These are phyloP conservation scores for Ceratocystis destructans DNA, from an alignment of 2,329 filamentous ascomycete species.

Conservation along the genomic window DNA sequence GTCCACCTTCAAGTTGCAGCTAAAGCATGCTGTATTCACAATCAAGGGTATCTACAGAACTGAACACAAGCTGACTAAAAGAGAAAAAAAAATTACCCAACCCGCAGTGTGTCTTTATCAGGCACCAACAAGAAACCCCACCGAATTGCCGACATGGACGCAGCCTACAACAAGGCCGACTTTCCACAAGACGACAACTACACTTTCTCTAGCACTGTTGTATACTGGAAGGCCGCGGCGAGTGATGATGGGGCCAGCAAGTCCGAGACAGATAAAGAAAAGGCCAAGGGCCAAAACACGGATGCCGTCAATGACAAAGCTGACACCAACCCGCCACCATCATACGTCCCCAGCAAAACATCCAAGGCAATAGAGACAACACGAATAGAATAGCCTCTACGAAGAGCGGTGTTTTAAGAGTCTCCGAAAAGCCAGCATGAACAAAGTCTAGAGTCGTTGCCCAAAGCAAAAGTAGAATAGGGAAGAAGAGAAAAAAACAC, in stretches of 20 bases:
- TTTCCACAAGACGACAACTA: slow-evolving; percentile 30
- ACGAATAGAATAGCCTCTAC: too few species aligned
- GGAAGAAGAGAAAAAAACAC: neutral
- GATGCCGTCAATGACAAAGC: neutral
- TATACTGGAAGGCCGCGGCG: slow-evolving; percentile 27
- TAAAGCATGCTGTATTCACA: neutral
- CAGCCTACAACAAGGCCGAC: slow-evolving; percentile 23
- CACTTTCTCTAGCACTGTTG: slow-evolving; percentile 30
- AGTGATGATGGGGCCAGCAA: neutral
- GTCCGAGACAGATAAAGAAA: neutral
- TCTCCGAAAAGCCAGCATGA: neutral
- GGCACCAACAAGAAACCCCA: neutral
- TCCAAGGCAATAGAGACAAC: neutral
- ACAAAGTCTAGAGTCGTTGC: too few species aligned
- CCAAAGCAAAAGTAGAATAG: too few species aligned
- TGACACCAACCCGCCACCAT: neutral
- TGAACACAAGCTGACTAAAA: neutral
- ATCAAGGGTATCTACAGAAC: slow-evolving; percentile 3
- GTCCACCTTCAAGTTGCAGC: neutral
- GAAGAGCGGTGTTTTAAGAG: neutral
- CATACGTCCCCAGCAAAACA: neutral
- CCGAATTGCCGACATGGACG: slow-evolving; percentile 27
- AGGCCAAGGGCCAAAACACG: neutral
- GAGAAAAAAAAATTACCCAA: neutral
- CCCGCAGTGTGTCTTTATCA: neutral